A percentile compares a stretch with the other conserved stretches of the same genome.
Conservation (phyloP, 306 rosid species). For the Vigna mungo region DNA sequence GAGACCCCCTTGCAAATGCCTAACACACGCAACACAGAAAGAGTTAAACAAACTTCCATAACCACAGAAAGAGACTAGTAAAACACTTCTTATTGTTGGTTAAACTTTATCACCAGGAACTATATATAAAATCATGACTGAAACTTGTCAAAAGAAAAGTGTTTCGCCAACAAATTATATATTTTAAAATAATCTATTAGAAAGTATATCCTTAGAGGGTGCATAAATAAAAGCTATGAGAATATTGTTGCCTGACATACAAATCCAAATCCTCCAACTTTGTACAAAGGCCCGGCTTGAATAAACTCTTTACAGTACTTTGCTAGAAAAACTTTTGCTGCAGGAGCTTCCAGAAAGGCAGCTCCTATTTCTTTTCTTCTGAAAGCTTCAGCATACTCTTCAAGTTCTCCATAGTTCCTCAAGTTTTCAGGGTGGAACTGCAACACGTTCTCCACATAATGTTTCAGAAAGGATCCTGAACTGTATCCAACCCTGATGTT, state of each 20-base stretch:
- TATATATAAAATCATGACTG: neutral
- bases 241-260: slow-evolving; percentile 31
- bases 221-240: neutral
- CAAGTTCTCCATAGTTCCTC: slow-evolving; percentile 33
- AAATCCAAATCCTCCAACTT: slow-evolving; percentile 60
- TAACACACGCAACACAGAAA: slow-evolving; percentile 18
- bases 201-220: neutral
- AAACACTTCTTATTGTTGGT: neutral
- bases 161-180: too few species aligned
- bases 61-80: neutral
- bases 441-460: slow-evolving; percentile 45
- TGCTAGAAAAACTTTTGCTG: slow-evolving; percentile 56
- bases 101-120: neutral
- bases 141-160: too few species aligned
- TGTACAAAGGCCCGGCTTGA: slow-evolving; percentile 48
- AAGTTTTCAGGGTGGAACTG: slow-evolving; percentile 19
- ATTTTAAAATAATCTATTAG: neutral
- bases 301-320: slow-evolving; percentile 51
- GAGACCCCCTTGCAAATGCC: slow-evolving; percentile 56
- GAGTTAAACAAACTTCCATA: neutral
- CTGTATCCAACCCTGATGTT: slow-evolving; percentile 49
- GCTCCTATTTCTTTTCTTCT: slow-evolving; percentile 53
- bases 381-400: slow-evolving; percentile 51
- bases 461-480: slow-evolving; percentile 48
- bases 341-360: slow-evolving; percentile 54